Conservation (phyloP, 1,284 basidiomycete species). For the Boletus sp. region DNA sequence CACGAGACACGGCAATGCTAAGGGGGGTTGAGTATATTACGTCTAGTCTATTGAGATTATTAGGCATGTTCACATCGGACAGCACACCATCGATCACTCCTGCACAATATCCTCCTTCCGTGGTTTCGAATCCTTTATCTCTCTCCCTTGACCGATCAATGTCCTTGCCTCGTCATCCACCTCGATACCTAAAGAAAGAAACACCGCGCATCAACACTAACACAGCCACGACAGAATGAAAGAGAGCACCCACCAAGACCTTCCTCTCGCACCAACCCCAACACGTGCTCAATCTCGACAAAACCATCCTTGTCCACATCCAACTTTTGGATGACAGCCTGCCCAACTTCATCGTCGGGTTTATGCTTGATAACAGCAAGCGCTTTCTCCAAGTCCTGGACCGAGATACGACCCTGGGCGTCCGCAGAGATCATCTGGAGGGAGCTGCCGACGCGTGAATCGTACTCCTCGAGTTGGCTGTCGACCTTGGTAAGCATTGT, state of each 20-base stretch:
- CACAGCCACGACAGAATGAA: background rate
- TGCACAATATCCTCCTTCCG: conserved; percentile 86
- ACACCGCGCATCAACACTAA: background rate
- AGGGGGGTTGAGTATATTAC: conserved; percentile 9
- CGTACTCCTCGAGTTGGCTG: conserved; percentile 88
- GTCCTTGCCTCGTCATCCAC: conserved; percentile 71
- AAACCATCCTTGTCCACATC: conserved; percentile 96
- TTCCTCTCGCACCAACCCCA: conserved; percentile 76
- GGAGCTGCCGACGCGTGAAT: conserved; percentile 83
- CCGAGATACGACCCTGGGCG: conserved; percentile 87
- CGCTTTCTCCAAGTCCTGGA: conserved; percentile 87
- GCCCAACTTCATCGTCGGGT: conserved; percentile 88
- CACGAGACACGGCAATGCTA: background rate
- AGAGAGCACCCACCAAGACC: conserved; percentile 54
- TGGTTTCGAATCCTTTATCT: conserved; percentile 72
- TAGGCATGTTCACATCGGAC: background rate
- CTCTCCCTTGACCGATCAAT: conserved; percentile 69
- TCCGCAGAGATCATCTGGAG: conserved; percentile 95
- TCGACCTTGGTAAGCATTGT: conserved; percentile 97
- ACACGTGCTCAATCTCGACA: conserved; percentile 82
- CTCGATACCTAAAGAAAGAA: conserved; percentile 46
- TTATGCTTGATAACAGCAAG: conserved; percentile 91
- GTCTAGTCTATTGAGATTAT: conserved; percentile 15
- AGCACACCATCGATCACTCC: conserved; percentile 40
- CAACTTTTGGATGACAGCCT: conserved; percentile 87